Percentiles rank a stretch among this genome's conserved stretches.
Conservation (phyloP, 2,329 filamentous ascomycete species). For the Penicillium sp. region DNA sequence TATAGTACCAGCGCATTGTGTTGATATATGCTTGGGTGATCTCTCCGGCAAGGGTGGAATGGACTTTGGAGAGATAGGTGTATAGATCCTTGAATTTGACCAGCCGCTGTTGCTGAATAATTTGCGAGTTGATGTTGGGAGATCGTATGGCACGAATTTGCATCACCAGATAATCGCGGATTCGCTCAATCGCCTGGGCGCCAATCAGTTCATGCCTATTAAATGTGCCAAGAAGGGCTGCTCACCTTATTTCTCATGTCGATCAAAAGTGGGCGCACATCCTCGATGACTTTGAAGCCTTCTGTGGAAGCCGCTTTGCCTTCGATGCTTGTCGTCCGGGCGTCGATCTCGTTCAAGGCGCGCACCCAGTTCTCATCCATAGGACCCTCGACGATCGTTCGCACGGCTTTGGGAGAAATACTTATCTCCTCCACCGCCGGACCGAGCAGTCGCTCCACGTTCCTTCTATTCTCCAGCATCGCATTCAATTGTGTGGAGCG, state of each 20-base stretch:
- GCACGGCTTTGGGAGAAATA: constrained; percentile 77
- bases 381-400: constrained; percentile 79
- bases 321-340: constrained; percentile 68
- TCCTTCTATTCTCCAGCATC: constrained; percentile 81
- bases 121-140: constrained; percentile 93
- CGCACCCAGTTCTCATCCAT: constrained; percentile 89
- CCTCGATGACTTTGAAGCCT: constrained; percentile 71
- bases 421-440: constrained; percentile 90
- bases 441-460: constrained; percentile 81
- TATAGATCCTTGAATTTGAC: constrained; percentile 85
- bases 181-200: constrained; percentile 76
- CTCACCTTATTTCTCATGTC: constrained; percentile 76
- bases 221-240: neutral
- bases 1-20: constrained; percentile 98
- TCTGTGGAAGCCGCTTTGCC: constrained; percentile 60
- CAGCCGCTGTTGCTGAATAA: constrained; percentile 92
- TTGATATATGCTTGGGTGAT: constrained; percentile 93
- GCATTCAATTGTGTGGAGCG: constrained; percentile 80
- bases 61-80: constrained; percentile 77
- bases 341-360: constrained; percentile 78
- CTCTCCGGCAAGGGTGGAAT: constrained; percentile 79
- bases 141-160: constrained; percentile 93
- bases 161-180: constrained; percentile 88
- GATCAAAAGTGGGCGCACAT: constrained; percentile 79
- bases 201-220: constrained; percentile 10